Conservation (phyloP, 768 basidiomycete species). For the Lactifluus rugatus region DNA sequence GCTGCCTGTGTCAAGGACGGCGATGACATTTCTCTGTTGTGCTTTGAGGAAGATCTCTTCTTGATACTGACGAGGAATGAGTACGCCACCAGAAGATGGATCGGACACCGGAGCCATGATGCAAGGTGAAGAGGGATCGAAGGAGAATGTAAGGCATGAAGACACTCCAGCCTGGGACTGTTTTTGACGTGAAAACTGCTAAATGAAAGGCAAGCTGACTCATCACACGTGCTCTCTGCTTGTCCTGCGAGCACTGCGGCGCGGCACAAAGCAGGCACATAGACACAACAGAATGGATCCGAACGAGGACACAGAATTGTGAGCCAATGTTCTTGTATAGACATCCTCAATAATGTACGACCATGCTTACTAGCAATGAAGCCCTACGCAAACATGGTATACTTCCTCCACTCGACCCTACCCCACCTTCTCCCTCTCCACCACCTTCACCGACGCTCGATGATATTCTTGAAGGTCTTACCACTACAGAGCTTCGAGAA, state of each 20-base stretch:
- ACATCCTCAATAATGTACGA: constrained; percentile 5
- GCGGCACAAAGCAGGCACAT: too few species aligned
- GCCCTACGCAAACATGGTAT: constrained; percentile 89
- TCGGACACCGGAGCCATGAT: constrained; percentile 3
- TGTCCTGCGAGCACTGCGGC: neutral
- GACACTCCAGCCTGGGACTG: neutral
- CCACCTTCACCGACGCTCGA: constrained; percentile 66
- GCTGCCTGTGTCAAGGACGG: constrained; percentile 48
- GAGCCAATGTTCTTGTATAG: constrained; percentile 25
- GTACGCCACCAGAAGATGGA: constrained; percentile 8
- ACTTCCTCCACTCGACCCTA: constrained; percentile 60
- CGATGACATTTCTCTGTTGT: constrained; percentile 43
- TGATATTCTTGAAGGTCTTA: constrained; percentile 55
- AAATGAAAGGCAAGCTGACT: neutral
- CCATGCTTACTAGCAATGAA: constrained; percentile 60
- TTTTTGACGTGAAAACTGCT: neutral
- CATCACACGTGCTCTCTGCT: neutral
- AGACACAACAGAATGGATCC: constrained; percentile 52
- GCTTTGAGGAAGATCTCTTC: constrained; percentile 48
- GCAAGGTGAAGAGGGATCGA: neutral
- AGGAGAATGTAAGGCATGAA: neutral
- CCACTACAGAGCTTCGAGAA: constrained; percentile 52
- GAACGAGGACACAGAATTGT: constrained; percentile 97
- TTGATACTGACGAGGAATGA: constrained; percentile 40
- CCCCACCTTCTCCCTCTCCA: constrained; percentile 71